These are phyloP conservation scores for Cyberlindnera mississippiensis DNA, from an alignment of 805 yeast species.

Conservation along the genomic window DNA sequence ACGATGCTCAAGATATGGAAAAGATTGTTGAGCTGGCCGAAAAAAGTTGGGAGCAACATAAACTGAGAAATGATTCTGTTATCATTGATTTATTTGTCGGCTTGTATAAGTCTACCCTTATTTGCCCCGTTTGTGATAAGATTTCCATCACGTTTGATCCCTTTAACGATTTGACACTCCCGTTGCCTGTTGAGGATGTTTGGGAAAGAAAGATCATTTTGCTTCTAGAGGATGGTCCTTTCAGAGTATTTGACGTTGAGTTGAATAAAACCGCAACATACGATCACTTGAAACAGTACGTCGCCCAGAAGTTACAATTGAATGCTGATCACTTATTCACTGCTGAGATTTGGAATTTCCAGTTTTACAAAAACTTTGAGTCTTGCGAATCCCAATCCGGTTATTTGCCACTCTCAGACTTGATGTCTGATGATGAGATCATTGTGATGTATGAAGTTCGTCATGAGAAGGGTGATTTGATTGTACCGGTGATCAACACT, in stretches of 20 bases:
- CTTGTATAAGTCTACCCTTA: conserved; percentile 80
- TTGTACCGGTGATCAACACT: conserved; percentile 60
- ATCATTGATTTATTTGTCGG: conserved; percentile 88
- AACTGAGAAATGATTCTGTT: conserved; percentile 76
- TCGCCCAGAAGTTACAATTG: conserved; percentile 44
- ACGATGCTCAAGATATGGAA: conserved; percentile 45
- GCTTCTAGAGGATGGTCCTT: conserved; percentile 53
- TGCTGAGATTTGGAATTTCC: conserved; percentile 61
- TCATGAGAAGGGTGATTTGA: conserved; percentile 40
- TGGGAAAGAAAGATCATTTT: conserved; percentile 68
- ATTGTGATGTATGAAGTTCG: conserved; percentile 59
- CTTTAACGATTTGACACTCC: conserved; percentile 82
- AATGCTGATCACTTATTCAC: conserved; percentile 41
- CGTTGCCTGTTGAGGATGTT: conserved; percentile 69
- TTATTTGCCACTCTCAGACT: conserved; percentile 62
- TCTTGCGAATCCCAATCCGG: conserved; percentile 45
- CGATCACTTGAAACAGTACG: conserved; percentile 56
- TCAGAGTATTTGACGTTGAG: conserved; percentile 63
- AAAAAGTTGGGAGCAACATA: conserved; percentile 78
- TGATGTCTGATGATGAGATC: conserved; percentile 59
- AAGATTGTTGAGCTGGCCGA: conserved; percentile 63
- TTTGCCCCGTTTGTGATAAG: conserved; percentile 80
- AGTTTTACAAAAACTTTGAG: conserved; percentile 68
- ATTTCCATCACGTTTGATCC: conserved; percentile 92
- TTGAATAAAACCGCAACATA: conserved; percentile 61